These are phyloP conservation scores for Aspergillus bertholletiae DNA, from an alignment of 495 filamentous ascomycete genomes.

Conservation along the genomic window DNA sequence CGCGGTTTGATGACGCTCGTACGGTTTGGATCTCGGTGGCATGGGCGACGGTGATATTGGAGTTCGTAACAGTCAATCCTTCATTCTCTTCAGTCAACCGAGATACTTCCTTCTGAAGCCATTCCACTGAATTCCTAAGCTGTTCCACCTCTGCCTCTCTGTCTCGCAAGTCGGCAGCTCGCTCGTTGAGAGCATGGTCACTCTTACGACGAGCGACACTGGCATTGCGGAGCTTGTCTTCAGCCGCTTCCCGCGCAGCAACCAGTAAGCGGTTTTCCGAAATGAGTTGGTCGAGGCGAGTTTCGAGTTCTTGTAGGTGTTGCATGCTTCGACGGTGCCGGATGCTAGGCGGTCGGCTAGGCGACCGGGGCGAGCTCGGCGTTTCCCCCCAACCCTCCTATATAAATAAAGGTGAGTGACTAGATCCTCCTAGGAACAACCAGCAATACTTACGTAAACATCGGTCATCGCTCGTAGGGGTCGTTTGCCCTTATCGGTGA, in stretches of 20 bases:
- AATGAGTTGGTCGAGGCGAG: conserved; percentile 70
- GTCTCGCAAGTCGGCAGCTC: conserved; percentile 53
- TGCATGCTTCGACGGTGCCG: conserved; percentile 96
- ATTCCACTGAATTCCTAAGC: conserved; percentile 70
- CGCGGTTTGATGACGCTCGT: conserved; percentile 49
- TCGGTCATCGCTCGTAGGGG: conserved; percentile 82
- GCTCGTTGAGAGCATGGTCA: conserved; percentile 52
- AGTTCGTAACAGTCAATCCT: conserved; percentile 66
- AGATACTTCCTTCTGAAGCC: conserved; percentile 72
- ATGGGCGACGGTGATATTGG: conserved; percentile 59
- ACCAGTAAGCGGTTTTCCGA: conserved; percentile 76
- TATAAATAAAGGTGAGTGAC: conserved; percentile 12
- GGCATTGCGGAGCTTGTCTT: conserved; percentile 59
- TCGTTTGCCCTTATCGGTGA: conserved; percentile 83
- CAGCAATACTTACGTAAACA: conserved; percentile 76
- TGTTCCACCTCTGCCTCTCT: conserved; percentile 77
- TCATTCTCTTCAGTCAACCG: conserved; percentile 74
- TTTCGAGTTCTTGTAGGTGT: conserved; percentile 74
- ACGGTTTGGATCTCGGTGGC: conserved; percentile 58
- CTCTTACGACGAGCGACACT: conserved; percentile 48
- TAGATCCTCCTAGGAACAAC: background rate
- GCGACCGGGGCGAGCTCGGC: conserved; percentile 85
- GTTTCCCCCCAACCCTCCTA: conserved; percentile 95
- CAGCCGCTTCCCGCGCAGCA: conserved; percentile 66
- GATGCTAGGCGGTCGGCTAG: conserved; percentile 92